Evolutionary conservation across 179 eudicot genomes (phyloP).

Genomic region (Actinidia arguta): DNA sequence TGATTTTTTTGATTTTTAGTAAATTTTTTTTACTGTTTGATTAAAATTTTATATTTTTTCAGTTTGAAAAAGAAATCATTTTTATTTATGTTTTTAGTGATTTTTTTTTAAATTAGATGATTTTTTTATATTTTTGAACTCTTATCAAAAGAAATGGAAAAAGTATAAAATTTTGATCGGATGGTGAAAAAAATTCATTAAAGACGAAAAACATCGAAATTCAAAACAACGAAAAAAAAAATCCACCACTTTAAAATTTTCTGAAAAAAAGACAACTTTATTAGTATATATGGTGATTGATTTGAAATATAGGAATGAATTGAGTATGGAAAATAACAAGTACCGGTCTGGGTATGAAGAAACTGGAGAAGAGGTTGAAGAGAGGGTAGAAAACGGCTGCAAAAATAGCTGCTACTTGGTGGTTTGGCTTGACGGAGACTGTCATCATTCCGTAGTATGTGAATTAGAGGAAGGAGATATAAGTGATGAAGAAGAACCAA

Average conservation of each 20-base stretch:
- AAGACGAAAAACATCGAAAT: too few relatives aligned
- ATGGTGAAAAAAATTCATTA: too few relatives aligned
- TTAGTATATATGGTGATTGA: neutral
- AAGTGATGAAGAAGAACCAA: constrained; percentile 83
- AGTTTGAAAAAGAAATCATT: too few relatives aligned
- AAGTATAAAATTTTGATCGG: too few relatives aligned
- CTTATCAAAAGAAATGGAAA: too few relatives aligned
- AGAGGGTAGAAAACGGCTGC: constrained; percentile 80
- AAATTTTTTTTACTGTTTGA: too few relatives aligned
- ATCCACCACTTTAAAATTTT: constrained; percentile 92
- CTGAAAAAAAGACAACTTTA: constrained; percentile 49
- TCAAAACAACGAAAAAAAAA: too few relatives aligned
- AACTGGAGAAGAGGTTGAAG: constrained; percentile 89
- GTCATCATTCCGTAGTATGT: constrained; percentile 99
- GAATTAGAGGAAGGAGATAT: constrained; percentile 83
- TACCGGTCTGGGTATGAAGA: constrained; percentile 93
- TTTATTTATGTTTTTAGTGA: too few relatives aligned
- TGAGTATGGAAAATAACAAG: constrained; percentile 28
- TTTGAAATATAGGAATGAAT: neutral
- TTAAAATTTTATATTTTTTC: too few relatives aligned
- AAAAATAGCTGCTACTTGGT: constrained; percentile 82
- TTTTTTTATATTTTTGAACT: too few relatives aligned
- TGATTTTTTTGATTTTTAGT: too few relatives aligned
- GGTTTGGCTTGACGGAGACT: constrained; percentile 88
- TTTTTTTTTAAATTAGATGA: too few relatives aligned